phyloP scores from a whole-genome alignment of 148 eudicot genomes.

The Salicornia ramosissima region DNA sequence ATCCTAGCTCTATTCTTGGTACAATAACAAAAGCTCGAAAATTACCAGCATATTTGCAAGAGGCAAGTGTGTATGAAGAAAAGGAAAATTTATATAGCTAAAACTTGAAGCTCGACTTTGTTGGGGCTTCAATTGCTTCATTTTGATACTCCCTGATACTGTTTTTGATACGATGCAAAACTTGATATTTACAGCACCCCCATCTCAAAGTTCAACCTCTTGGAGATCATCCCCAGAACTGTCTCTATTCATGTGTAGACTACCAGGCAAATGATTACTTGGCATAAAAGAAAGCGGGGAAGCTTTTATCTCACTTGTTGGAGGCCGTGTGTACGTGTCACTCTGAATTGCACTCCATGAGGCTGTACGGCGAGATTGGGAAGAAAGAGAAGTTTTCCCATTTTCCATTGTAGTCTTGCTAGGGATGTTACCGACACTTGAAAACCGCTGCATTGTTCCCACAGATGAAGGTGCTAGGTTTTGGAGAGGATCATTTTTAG shows the following conservation, averaged over 20 bases:
- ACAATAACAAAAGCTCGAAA: constrained; percentile 17
- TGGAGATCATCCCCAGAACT: constrained; percentile 68
- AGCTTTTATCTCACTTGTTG: constrained; percentile 39
- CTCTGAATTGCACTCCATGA: constrained; percentile 70
- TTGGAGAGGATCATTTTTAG: constrained; percentile 35
- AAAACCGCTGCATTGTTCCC: constrained; percentile 51
- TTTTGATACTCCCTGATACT: not conserved
- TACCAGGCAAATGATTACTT: constrained; percentile 27
- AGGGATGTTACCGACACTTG: constrained; percentile 65
- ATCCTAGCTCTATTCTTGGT: constrained; percentile 23
- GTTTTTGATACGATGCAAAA: constrained; percentile 24
- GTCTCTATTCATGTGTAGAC: constrained; percentile 39
- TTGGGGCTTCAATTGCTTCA: not conserved
- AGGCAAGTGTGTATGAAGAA: not conserved
- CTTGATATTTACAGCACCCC: constrained; percentile 33
- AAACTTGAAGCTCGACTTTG: constrained; percentile 9
- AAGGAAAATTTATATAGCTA: not conserved
- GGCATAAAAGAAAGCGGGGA: constrained; percentile 43
- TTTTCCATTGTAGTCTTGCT: constrained; percentile 26
- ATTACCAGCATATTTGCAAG: constrained; percentile 17
- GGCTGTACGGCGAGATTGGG: constrained; percentile 66
- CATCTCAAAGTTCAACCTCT: constrained; percentile 73
- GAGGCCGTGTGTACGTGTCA: constrained; percentile 33
- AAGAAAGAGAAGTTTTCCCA: constrained; percentile 28
- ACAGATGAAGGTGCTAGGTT: constrained; percentile 43